Conservation (phyloP, 108 stramenopile species). For the Bacterosira constricta region DNA sequence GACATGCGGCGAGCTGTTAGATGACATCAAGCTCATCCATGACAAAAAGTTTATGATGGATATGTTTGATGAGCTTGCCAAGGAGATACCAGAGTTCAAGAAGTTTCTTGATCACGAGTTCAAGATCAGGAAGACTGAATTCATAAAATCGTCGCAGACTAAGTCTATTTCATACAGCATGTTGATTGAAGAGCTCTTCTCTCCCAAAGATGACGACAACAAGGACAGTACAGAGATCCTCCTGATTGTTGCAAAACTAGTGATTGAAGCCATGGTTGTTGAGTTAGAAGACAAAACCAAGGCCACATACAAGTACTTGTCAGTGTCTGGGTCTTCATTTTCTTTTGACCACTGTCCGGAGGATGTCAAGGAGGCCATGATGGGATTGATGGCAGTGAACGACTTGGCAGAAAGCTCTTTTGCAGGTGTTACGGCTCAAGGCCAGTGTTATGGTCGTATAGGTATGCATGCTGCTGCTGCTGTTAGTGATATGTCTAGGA, state of each 20-base stretch:
- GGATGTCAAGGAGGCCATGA: background rate
- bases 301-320: background rate
- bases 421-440: background rate
- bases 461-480: conserved; percentile 1
- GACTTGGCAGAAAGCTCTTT: conserved; percentile 4
- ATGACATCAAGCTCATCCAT: background rate
- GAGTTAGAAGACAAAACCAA: background rate
- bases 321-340: background rate
- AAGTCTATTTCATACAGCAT: background rate
- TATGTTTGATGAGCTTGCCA: background rate
- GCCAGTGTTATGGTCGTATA: conserved; percentile 1
- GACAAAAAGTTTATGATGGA: conserved; percentile 11
- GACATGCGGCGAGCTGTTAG: background rate
- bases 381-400: conserved; percentile 4
- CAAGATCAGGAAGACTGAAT: background rate
- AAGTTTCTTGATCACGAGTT: conserved; percentile 1
- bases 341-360: background rate
- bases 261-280: background rate
- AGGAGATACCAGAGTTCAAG: background rate
- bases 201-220: background rate
- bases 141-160: background rate
- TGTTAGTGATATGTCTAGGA: background rate
- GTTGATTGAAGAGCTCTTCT: background rate
- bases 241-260: background rate
- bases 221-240: background rate